These are phyloP conservation scores for Metschnikowia proteae DNA, from an alignment of 805 yeast genomes.

Conservation along the genomic window DNA sequence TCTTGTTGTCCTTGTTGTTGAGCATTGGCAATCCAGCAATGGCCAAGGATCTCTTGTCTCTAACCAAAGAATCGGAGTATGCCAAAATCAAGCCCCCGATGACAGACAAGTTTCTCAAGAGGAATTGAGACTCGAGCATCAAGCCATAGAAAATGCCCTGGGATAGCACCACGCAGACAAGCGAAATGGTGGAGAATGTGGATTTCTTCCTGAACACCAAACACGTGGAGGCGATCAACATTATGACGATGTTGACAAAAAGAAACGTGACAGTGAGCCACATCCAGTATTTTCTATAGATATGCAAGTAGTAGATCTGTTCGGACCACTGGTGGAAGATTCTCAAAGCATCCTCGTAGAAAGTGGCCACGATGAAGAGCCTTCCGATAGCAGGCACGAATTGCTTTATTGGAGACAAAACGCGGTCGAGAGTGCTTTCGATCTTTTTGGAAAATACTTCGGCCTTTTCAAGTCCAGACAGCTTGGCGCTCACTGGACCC, in stretches of 20 bases:
- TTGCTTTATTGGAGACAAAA: conserved; percentile 56
- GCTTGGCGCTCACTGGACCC: conserved; percentile 25
- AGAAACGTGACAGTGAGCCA: conserved; percentile 75
- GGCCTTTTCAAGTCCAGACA: conserved; percentile 35
- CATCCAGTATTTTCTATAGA: conserved; percentile 73
- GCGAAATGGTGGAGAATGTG: conserved; percentile 63
- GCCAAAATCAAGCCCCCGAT: conserved; percentile 90
- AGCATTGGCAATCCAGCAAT: conserved; percentile 77
- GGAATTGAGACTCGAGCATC: conserved; percentile 73
- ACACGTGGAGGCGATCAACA: conserved; percentile 69
- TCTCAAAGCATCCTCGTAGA: conserved; percentile 83
- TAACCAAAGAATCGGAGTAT: conserved; percentile 78
- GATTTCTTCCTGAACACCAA: conserved; percentile 67
- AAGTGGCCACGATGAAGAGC: conserved; percentile 87
- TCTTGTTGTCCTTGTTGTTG: conserved; percentile 67
- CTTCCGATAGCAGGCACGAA: conserved; percentile 87
- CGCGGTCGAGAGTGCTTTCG: conserved; percentile 51
- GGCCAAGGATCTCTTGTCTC: conserved; percentile 60
- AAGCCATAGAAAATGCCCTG: conserved; percentile 91
- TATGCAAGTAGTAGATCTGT: conserved; percentile 80
- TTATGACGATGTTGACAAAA: conserved; percentile 55
- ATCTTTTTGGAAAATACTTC: conserved; percentile 51
- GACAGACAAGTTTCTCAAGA: conserved; percentile 82
- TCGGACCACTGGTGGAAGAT: conserved; percentile 86
- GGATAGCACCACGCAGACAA: conserved; percentile 65